Base-by-base conservation (phyloP, 1,284 basidiomycete species). In the Stereum hirsutum region DNA sequence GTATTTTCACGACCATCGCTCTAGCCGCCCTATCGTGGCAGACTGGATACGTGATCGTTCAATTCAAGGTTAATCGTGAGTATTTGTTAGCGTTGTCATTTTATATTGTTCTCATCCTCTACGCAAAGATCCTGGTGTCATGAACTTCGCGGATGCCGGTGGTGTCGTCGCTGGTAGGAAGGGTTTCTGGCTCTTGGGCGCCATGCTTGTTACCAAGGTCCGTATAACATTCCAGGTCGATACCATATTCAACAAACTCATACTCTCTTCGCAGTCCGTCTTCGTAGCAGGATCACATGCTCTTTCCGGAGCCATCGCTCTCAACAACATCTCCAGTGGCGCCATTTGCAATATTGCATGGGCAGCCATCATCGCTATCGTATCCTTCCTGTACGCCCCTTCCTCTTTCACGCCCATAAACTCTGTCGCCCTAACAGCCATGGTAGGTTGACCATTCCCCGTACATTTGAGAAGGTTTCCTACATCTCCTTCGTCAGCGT, bases 401-500 rank as follows among this genome's bases (percentile, higher is more conserved):
- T 25, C 12, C 6, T 24, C 10, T 15, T 32, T 8, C 10, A 10
- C 26, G 10, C 37, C 11, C 28, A 31, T 27, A 2, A 5, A 24
- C 11, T 3, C n/a, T 26, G 23, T n/a, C n/a, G 2, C 24, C 14
- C 12, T 15, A 27, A 14, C 25, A 25, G 12, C 11, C 10, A 17
- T 21, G n/a, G 14, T 12, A 45, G 43, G 6, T 40, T 45, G 12
- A 31, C 39, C 24, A 26, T 45, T 8, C 44, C 44, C 8, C 44
- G 44, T 19, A 45, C 44, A 20, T 45, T 45, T 33, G 44, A 45
- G 25, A 45, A 45, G 31, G 38, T 45, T 17, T 45, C 44, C 12
- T 45, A 45, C 39, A 45, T 45, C 28, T 45, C 44, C 10, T 45
- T 45, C 44, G 39, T 45, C 10, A 41, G 39, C 14, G 39, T 45